These are phyloP conservation scores for Termitomyces sp. DNA, from an alignment of 768 basidiomycete genomes.

Conservation along the genomic window DNA sequence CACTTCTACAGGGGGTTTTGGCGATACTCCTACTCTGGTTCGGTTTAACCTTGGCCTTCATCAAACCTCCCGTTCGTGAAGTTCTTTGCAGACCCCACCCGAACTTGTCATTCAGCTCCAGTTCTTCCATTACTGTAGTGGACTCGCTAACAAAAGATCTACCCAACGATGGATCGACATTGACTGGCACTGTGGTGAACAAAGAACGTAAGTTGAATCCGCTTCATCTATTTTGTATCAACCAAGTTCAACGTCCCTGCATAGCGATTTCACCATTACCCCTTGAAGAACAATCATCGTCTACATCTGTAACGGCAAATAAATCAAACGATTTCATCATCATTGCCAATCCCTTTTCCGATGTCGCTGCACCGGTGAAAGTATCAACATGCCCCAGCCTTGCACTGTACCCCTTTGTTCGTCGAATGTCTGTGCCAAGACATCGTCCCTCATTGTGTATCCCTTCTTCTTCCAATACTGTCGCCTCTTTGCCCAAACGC, in stretches of 20 bases:
- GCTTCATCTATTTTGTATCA: not conserved
- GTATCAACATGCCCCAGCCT: not conserved
- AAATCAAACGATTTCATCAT: not conserved
- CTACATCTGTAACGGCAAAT: not conserved
- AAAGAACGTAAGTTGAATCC: not conserved
- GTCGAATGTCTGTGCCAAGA: constrained; percentile 4
- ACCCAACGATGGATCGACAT: not conserved
- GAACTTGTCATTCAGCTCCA: not conserved
- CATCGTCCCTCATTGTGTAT: not conserved
- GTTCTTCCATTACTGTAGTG: not conserved
- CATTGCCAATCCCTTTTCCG: constrained; percentile 1
- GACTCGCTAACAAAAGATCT: not conserved
- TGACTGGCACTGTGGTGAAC: not conserved
- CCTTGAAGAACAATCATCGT: not conserved
- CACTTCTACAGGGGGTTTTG: not conserved
- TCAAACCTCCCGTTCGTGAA: constrained; percentile 3
- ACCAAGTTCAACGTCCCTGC: not conserved
- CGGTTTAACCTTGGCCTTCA: not conserved
- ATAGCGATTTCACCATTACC: not conserved
- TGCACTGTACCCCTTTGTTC: constrained; percentile 4
- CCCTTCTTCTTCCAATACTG: not conserved
- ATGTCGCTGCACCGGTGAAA: constrained; percentile 2
- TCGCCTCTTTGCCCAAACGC: not conserved
- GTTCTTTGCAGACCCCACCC: not conserved
- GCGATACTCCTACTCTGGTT: not conserved